Conservation (phyloP, 495 filamentous ascomycete species). For the Friedmanniomyces endolithicus region DNA sequence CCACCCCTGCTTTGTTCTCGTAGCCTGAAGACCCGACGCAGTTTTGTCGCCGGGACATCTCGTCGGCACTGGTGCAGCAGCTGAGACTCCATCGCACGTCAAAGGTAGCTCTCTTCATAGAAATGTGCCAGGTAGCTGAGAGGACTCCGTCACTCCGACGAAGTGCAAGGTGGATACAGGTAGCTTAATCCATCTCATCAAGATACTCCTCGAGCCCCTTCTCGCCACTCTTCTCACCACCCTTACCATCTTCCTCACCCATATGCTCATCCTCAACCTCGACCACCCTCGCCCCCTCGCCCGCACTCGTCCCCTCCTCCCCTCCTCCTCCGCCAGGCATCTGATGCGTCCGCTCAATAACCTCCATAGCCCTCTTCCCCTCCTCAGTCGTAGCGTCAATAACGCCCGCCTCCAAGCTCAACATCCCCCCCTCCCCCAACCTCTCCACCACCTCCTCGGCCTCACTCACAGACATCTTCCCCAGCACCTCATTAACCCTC, state of each 20-base stretch:
- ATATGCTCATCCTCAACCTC: conserved; percentile 5
- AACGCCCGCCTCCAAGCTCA: conserved; percentile 82
- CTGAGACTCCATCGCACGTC: no score
- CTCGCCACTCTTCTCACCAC: background rate
- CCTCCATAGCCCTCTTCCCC: conserved; percentile 61
- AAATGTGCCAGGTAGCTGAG: no score
- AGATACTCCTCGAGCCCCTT: background rate
- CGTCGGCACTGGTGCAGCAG: no score
- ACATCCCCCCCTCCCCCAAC: conserved; percentile 75
- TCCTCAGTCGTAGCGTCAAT: conserved; percentile 95
- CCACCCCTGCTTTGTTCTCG: background rate
- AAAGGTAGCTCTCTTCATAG: no score
- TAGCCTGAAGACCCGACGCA: no score
- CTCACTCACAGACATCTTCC: conserved; percentile 82
- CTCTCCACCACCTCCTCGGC: conserved; percentile 82
- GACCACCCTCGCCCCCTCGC: conserved; percentile 2
- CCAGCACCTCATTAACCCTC: conserved; percentile 90
- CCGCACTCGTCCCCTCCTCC: conserved; percentile 27
- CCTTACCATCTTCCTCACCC: background rate
- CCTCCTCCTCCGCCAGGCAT: conserved; percentile 25
- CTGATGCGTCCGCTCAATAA: conserved; percentile 54
- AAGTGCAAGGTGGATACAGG: background rate
- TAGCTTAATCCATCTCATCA: background rate
- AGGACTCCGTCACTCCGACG: no score
- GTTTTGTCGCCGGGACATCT: no score